A percentile compares a stretch with the other conserved stretches of the same genome.
Evolutionary conservation across 495 filamentous ascomycete genomes (phyloP).

Genomic region (Hypoxylon fuscum): DNA sequence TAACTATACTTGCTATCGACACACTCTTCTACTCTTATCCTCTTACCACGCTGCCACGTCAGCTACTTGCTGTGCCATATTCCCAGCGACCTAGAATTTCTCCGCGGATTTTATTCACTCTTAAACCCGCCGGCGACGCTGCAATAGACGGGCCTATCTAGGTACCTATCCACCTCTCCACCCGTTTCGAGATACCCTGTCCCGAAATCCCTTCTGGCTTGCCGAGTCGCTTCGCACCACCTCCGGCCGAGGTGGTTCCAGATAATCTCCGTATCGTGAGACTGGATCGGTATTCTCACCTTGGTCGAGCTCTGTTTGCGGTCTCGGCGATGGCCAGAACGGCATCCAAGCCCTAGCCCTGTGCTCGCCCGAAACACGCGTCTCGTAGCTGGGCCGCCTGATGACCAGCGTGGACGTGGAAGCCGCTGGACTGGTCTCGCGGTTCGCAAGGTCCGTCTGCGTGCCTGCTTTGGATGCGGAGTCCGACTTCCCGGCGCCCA

Average conservation of each 20-base stretch:
- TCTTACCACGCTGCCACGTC: no score
- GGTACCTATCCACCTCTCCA: constrained; percentile 31
- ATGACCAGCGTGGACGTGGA: neutral
- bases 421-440: neutral
- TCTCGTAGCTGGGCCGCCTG: constrained; percentile 7
- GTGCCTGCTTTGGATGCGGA: constrained; percentile 3
- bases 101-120: no score
- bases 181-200: constrained; percentile 7
- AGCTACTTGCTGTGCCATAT: no score
- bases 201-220: constrained; percentile 2
- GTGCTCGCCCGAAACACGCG: constrained; percentile 3
- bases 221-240: neutral
- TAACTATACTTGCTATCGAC: neutral
- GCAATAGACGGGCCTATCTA: neutral
- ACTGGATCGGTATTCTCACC: neutral
- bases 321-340: constrained; percentile 19
- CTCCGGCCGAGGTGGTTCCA: neutral
- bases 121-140: neutral
- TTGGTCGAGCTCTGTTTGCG: neutral
- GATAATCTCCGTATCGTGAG: neutral
- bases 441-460: constrained; percentile 7
- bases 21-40: no score
- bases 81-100: no score
- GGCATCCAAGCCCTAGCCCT: constrained; percentile 18
- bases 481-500: constrained; percentile 21